Evolutionary conservation across 78 protist genomes (phyloP), one percentile per base, ranked within the genome.

Genomic region (Tieghemostelium lacteum): DNA sequence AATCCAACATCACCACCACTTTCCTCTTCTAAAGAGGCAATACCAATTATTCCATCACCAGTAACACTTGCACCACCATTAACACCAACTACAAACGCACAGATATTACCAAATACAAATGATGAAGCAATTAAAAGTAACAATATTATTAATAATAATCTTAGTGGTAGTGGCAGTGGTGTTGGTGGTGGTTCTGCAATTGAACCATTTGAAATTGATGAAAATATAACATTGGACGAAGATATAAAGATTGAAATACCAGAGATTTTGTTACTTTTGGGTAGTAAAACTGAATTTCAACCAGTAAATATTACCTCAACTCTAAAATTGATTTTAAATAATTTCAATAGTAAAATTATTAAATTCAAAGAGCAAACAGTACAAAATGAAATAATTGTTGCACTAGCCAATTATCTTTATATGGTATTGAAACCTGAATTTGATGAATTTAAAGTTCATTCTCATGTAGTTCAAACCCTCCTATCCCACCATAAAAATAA

Each of bases 221-320:
- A 69, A 1, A 36, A 69, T 40, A 78, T 66, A 20, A 78, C 28
- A 66, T 34, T 78, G 20, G 75, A 78, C 60, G 78, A 83, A 28
- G 91, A 83, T 26, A 54, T 62, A 49, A 66, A 60, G 55, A 63
- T 83, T 24, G 91, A 83, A 55, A 64, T 83, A 70, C 91, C 91
- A 31, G 71, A 66, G 6, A 58, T 69, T 28, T 33, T 83, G 7
- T 60, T 69, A 31, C 58, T 61, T 26, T n/a, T 69, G 8, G 91
- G 78, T 24, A 60, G 45, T 22, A 83, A 83, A 45, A 2, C 42
- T 19, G 77, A 83, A 34, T 83, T 58, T 19, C 91, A 83, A 69
- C 91, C 91, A 28, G 14, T 72, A 6, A 83, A 83, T 45, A 40
- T 83, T 19, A 12, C 69, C 6, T 34, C 39, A 1, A 83, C 77